A percentile compares a stretch with the other conserved stretches of the same genome.
Conservation (phyloP, 805 yeast genomes). For the Teunomyces cretensis region DNA sequence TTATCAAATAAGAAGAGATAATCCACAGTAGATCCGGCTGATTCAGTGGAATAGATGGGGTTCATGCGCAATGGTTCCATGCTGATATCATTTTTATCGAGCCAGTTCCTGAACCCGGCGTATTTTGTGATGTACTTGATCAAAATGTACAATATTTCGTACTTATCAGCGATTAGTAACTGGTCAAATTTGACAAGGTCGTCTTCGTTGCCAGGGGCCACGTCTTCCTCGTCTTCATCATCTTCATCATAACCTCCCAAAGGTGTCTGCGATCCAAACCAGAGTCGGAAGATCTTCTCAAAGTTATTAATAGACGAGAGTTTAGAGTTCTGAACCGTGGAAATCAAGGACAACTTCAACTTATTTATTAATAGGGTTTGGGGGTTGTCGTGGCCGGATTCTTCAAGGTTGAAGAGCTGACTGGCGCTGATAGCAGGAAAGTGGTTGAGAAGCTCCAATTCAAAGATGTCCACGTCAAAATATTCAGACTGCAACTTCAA, state of each 20-base stretch:
- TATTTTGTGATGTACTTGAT: conserved; percentile 43
- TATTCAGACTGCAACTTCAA: conserved; percentile 50
- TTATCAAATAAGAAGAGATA: conserved; percentile 46
- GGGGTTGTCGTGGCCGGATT: conserved; percentile 1
- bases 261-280: conserved; percentile 35
- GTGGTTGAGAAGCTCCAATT: conserved; percentile 52
- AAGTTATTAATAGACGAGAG: conserved; percentile 27
- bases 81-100: conserved; percentile 37
- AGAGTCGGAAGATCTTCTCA: conserved; percentile 32
- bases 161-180: conserved; percentile 45
- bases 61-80: conserved; percentile 24
- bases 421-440: conserved; percentile 9
- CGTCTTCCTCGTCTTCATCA: conserved; percentile 22
- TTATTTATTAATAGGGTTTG: conserved; percentile 35
- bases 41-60: conserved; percentile 7
- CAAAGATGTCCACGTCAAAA: conserved; percentile 59
- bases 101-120: conserved; percentile 47
- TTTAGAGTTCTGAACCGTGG: conserved; percentile 39
- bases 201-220: background rate
- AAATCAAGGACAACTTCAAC: conserved; percentile 43
- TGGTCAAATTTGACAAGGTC: conserved; percentile 36
- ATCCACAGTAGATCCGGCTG: conserved; percentile 21
- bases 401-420: conserved; percentile 8
- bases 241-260: conserved; percentile 29
- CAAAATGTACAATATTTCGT: conserved; percentile 48